These are phyloP conservation scores for Ophiosphaerella narmari DNA, from an alignment of 2,329 filamentous ascomycete genomes.

Conservation along the genomic window DNA sequence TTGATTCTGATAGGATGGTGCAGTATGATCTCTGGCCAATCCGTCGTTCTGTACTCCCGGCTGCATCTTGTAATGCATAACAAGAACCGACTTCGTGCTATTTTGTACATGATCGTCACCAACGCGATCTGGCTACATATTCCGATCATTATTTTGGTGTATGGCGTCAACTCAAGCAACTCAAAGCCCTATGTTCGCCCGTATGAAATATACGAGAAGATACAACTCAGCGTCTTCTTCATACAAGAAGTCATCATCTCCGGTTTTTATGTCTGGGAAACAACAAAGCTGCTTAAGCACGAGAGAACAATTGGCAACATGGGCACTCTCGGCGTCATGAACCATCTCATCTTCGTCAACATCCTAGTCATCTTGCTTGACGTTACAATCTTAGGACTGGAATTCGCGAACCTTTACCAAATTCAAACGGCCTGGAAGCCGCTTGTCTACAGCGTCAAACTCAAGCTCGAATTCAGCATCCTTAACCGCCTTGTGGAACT, in stretches of 20 bases:
- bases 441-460: constrained; percentile 49
- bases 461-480: constrained; percentile 59
- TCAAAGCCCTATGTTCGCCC: constrained; percentile 7
- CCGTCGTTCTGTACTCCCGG: constrained; percentile 63
- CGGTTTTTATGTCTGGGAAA: constrained; percentile 57
- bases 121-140: constrained; percentile 45
- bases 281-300: constrained; percentile 22
- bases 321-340: constrained; percentile 12
- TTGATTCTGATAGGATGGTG: constrained; percentile 56
- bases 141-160: constrained; percentile 50
- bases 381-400: constrained; percentile 10
- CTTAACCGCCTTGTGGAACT: constrained; percentile 39
- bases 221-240: constrained; percentile 47
- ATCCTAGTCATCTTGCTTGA: constrained; percentile 16
- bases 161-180: constrained; percentile 29
- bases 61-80: constrained; percentile 15
- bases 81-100: constrained; percentile 28
- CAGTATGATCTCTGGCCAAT: constrained; percentile 64
- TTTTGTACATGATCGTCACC: constrained; percentile 60
- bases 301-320: constrained; percentile 8
- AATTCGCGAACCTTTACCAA: constrained; percentile 19
- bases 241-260: constrained; percentile 42
- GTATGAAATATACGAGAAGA: constrained; percentile 40
- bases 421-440: constrained; percentile 39
- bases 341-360: constrained; percentile 21